Evolutionary conservation across 2,329 filamentous ascomycete genomes (phyloP).

Genomic region (Colletotrichum sp.): DNA sequence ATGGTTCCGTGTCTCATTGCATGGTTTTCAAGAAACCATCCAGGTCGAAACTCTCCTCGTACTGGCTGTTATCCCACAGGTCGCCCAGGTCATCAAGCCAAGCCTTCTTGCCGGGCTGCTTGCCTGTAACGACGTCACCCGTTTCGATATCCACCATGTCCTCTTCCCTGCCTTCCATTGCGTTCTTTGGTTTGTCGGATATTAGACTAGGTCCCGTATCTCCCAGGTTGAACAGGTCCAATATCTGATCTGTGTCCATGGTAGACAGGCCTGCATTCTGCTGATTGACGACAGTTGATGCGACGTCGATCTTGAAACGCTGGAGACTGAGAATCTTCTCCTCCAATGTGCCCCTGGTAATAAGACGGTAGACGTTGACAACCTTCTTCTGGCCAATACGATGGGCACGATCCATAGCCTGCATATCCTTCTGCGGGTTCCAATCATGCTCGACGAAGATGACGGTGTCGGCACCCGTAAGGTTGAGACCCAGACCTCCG

Average conservation of each 20-base stretch:
- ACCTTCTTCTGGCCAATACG: conserved; percentile 99
- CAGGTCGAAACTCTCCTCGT: conserved; percentile 97
- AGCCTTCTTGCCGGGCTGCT: conserved; percentile 95
- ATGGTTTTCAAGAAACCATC: conserved; percentile 96
- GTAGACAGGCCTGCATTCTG: conserved; percentile 93
- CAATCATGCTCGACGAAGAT: conserved; percentile 99
- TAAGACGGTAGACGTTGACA: conserved; percentile 96
- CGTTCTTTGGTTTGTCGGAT: conserved; percentile 63
- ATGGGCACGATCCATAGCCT: conserved; percentile 98
- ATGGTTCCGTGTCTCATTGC: conserved; percentile 53
- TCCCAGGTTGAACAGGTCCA: conserved; percentile 93
- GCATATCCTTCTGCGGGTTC: conserved; percentile 98
- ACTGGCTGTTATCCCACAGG: conserved; percentile 96
- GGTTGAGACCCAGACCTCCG: conserved; percentile 90
- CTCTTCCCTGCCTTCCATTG: conserved; percentile 69
- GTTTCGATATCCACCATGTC: conserved; percentile 94
- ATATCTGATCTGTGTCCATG: conserved; percentile 98
- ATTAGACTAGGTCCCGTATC: conserved; percentile 74
- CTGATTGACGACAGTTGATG: conserved; percentile 97
- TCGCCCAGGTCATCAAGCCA: conserved; percentile 96
- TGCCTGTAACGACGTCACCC: conserved; percentile 77
- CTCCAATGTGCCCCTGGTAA: conserved; percentile 93
- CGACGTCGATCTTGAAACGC: conserved; percentile 99
- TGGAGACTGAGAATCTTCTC: conserved; percentile 98
- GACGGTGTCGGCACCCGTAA: conserved; percentile 96